A percentile compares a stretch with the other conserved stretches of the same genome.
phyloP scores from a whole-genome alignment of 306 rosid species.

The Sicyos edulis region DNA sequence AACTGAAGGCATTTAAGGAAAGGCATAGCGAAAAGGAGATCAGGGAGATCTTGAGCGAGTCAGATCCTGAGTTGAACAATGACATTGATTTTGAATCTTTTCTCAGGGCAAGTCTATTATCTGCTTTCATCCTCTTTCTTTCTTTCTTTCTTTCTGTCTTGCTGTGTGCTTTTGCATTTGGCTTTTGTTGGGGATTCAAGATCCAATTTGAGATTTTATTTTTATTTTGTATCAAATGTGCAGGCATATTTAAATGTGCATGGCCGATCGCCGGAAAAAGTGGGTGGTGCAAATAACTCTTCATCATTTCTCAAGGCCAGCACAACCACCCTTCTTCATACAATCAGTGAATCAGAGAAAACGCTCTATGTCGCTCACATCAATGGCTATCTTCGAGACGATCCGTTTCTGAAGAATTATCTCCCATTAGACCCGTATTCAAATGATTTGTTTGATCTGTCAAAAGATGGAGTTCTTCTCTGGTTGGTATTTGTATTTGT shows the following conservation, averaged over 20 bases:
- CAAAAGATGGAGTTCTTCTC: constrained; percentile 87
- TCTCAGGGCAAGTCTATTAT: constrained; percentile 52
- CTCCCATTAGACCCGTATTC: constrained; percentile 76
- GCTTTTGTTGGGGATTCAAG: constrained; percentile 15
- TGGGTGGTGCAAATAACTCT: constrained; percentile 60
- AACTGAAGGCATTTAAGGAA: constrained; percentile 58
- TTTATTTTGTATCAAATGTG: constrained; percentile 24
- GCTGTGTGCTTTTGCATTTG: background rate
- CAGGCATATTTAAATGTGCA: constrained; percentile 73
- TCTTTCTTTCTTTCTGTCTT: no score
- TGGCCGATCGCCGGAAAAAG: constrained; percentile 44
- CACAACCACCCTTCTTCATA: constrained; percentile 86
- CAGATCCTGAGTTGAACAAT: constrained; percentile 41
- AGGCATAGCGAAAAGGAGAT: constrained; percentile 61
- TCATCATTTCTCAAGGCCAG: constrained; percentile 77
- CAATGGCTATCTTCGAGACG: constrained; percentile 90
- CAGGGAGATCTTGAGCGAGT: constrained; percentile 48
- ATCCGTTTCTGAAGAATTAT: constrained; percentile 67
- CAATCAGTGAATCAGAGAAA: constrained; percentile 81
- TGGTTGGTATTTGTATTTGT: constrained; percentile 93
- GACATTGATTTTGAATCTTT: constrained; percentile 87
- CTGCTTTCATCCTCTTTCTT: background rate
- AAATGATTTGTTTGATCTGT: constrained; percentile 58
- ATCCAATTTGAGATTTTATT: constrained; percentile 5
- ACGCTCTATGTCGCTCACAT: constrained; percentile 80